A percentile compares a stretch with the other conserved stretches of the same genome.
Evolutionary conservation across 108 stramenopile species (phyloP).

Genomic region (Craspedostauros australis): DNA sequence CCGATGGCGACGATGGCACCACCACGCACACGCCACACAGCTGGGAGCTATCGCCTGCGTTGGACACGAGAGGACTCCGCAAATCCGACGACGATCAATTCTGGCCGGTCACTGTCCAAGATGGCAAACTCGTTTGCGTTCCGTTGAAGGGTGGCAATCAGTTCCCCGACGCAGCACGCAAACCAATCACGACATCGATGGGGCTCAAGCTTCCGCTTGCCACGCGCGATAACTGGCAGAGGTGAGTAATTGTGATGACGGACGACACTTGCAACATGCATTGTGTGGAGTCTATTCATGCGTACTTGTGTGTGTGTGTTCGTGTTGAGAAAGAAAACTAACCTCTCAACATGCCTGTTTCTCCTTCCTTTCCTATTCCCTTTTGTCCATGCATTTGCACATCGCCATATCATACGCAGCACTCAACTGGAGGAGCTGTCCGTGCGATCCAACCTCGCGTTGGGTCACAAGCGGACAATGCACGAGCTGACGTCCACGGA

Average conservation of each 20-base stretch:
- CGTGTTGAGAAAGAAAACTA: background rate
- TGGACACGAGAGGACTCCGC: constrained; percentile 74
- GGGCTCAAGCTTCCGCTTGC: constrained; percentile 71
- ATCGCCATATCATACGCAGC: constrained; percentile 13
- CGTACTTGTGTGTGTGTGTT: too few relatives aligned
- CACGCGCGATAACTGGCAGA: constrained; percentile 23
- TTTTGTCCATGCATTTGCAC: background rate
- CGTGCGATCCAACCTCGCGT: constrained; percentile 61
- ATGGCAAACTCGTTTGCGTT: constrained; percentile 72
- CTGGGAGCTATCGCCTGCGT: constrained; percentile 68
- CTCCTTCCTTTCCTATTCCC: background rate
- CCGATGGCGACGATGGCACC: constrained; percentile 2
- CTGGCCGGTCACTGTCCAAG: constrained; percentile 73
- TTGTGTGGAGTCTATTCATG: too few relatives aligned
- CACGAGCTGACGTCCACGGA: constrained; percentile 32
- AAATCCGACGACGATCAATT: constrained; percentile 66
- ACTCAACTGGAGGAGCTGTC: constrained; percentile 58
- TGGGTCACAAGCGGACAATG: constrained; percentile 57
- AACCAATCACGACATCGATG: constrained; percentile 66
- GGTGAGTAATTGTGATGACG: constrained; percentile 30
- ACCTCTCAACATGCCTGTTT: background rate
- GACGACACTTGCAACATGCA: too few relatives aligned
- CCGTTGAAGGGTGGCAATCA: constrained; percentile 74
- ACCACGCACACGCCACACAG: background rate
- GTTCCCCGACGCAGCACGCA: constrained; percentile 70